A percentile compares a stretch with the other conserved stretches of the same genome.
Evolutionary conservation across 1,284 basidiomycete genomes (phyloP).

Genomic region (Ceratobasidium sp.): DNA sequence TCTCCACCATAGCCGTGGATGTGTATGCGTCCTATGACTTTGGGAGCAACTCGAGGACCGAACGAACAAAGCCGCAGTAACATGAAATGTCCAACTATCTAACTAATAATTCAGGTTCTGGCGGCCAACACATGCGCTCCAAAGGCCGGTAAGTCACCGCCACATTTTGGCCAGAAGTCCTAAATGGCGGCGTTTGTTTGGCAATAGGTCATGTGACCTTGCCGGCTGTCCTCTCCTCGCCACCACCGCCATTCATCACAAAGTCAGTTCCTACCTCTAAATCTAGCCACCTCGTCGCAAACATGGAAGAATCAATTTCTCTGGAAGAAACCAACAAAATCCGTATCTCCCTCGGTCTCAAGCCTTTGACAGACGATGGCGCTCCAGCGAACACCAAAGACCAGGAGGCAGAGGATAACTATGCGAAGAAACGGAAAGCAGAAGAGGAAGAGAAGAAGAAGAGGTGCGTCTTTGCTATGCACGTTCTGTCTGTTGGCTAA

Average conservation of each 20-base stretch:
- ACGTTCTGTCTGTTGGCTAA: conserved; percentile 42
- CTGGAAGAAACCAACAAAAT: conserved; percentile 99
- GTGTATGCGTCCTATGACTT: too few species aligned
- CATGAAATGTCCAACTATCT: too few species aligned
- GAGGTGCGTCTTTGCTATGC: conserved; percentile 58
- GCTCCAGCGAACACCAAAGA: conserved; percentile 74
- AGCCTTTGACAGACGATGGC: conserved; percentile 86
- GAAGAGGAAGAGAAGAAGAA: conserved; percentile 76
- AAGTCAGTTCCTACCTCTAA: neutral
- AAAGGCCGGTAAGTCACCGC: too few species aligned
- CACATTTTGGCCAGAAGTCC: too few species aligned
- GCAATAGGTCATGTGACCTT: too few species aligned
- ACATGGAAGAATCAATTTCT: conserved; percentile 88
- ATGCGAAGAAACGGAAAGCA: conserved; percentile 74
- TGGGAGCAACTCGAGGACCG: too few species aligned
- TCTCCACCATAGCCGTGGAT: too few species aligned
- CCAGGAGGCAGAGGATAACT: conserved; percentile 86
- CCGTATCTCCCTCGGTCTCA: conserved; percentile 92
- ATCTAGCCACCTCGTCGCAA: conserved; percentile 57
- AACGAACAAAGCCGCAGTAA: too few species aligned
- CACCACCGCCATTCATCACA: neutral
- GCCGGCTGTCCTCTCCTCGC: neutral
- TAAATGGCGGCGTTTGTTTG: too few species aligned
- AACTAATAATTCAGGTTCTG: too few species aligned
- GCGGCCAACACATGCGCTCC: too few species aligned